Evolutionary conservation across 164 flowering plant genomes (phyloP), one percentile per base, ranked within the genome.

Genomic region (Vitis labrusca): DNA sequence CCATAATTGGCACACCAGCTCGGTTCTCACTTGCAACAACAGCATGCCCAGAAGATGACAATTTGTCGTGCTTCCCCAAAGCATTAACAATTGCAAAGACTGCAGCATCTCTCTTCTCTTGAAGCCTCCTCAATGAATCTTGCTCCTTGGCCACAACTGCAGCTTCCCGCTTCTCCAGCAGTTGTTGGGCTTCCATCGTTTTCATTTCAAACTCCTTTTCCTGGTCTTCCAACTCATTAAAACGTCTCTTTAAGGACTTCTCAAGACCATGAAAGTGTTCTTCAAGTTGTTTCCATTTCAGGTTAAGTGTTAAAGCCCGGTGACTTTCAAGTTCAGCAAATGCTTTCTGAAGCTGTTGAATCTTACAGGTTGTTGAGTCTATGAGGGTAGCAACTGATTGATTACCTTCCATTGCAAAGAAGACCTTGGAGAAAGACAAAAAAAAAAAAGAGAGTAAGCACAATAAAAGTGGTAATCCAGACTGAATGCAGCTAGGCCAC

Each of bases 261-360:
- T 95, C 93, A 53, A 95, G 92, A 70, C 97, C 97, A 72, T 91
- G 90, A 68, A 95, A 91, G 74, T 95, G 99, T 56, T 83, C 98
- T 76, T 91, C 98, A 53, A 95, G 91, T 79, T 93, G 95, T 83
- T 95, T 90, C 99, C 99, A 93, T 78, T 91, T 90, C 83, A 93
- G 51, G 77, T 91, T 93, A 70, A 95, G 88, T 44, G 97, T 84
- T 29, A 90, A 64, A 16, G 98, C 97, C 50, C 97, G 88, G 59
- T 89, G 91, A 80, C 90, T 86, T 78, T 93, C 97, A 69, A 95
- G 97, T 77, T 91, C 98, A 74, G 93, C 90, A 85, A 95, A 91
- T 61, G 99, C 98, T 79, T 90, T 89, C 84, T 90, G 94, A 74
- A 95, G 98, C 73, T 91, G 98, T 72, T 90, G 97, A 68, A 91